A percentile compares a stretch with the other conserved stretches of the same genome.
Evolutionary conservation across 192 early-diverging fungal species (phyloP).

Genomic region (Obelidium mucronatum): DNA sequence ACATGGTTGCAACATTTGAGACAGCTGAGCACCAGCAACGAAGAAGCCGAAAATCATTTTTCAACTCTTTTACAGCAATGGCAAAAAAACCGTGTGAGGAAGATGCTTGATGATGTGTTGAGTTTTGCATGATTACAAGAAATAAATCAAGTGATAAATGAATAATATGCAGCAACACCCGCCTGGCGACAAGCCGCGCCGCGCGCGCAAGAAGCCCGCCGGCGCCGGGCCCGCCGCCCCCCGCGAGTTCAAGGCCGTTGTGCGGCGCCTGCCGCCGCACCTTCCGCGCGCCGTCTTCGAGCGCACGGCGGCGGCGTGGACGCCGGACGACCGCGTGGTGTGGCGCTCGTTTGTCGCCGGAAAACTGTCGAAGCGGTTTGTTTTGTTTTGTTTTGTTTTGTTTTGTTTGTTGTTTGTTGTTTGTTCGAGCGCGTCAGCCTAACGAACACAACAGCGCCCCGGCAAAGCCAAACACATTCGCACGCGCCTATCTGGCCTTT

Average conservation of each 20-base stretch:
- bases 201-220: too few species aligned
- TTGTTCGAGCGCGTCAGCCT: neutral
- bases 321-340: neutral
- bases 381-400: neutral
- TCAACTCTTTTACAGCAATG: too few species aligned
- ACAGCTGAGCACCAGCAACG: too few species aligned
- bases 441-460: too few species aligned
- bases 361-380: neutral
- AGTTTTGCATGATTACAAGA: too few species aligned
- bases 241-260: conserved; percentile 11
- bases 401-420: neutral
- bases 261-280: conserved; percentile 20
- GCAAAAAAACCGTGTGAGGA: too few species aligned
- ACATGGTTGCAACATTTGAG: too few species aligned
- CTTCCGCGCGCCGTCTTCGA: conserved; percentile 4
- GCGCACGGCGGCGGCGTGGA: neutral
- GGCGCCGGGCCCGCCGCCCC: neutral
- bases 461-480: neutral
- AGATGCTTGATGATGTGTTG: too few species aligned
- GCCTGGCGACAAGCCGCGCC: too few species aligned
- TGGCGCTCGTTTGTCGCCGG: conserved; percentile 1
- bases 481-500: conserved; percentile 24
- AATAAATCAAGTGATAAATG: too few species aligned
- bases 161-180: too few species aligned
- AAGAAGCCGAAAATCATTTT: too few species aligned